phyloP scores from a whole-genome alignment of 345 rosid genomes.

The Odontarrhena argentea region DNA sequence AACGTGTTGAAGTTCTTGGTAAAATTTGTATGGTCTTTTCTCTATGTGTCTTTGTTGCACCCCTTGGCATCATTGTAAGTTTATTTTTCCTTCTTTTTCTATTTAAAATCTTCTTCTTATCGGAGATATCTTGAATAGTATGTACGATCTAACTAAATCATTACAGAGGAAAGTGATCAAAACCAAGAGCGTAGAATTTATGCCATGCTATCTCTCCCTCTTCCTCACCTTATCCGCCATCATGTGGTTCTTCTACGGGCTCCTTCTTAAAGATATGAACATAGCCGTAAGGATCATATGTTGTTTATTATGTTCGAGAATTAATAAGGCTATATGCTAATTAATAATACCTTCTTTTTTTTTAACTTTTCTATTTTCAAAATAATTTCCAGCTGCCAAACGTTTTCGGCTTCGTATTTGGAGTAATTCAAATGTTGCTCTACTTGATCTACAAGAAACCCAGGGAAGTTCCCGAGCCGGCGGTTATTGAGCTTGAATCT shows the following conservation, averaged over 20 bases:
- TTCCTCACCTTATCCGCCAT: conserved; percentile 84
- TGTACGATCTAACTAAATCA: not conserved
- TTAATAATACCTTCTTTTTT: not conserved
- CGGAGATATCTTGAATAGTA: not conserved
- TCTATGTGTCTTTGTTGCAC: conserved; percentile 72
- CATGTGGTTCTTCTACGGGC: conserved; percentile 91
- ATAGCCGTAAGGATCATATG: conserved; percentile 60
- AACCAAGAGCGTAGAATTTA: conserved; percentile 83
- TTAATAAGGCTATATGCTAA: not conserved
- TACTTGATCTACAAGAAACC: conserved; percentile 66
- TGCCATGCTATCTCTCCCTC: conserved; percentile 73
- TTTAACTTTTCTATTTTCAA: too few species aligned
- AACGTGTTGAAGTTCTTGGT: conserved; percentile 58
- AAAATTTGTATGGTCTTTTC: conserved; percentile 79
- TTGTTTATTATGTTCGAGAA: not conserved
- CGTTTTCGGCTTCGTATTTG: conserved; percentile 72
- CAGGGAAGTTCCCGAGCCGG: conserved; percentile 44
- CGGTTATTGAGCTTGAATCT: conserved; percentile 40
- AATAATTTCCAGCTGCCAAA: conserved; percentile 64
- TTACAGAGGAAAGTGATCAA: conserved; percentile 74
- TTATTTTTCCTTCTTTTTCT: conserved; percentile 12
- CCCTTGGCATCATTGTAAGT: conserved; percentile 78
- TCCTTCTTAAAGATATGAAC: conserved; percentile 57
- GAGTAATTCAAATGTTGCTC: conserved; percentile 73
- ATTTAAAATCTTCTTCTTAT: not conserved